Evolutionary conservation across 768 basidiomycete genomes (phyloP).

Genomic region (button mushroom (Agaricus bisporus)): DNA sequence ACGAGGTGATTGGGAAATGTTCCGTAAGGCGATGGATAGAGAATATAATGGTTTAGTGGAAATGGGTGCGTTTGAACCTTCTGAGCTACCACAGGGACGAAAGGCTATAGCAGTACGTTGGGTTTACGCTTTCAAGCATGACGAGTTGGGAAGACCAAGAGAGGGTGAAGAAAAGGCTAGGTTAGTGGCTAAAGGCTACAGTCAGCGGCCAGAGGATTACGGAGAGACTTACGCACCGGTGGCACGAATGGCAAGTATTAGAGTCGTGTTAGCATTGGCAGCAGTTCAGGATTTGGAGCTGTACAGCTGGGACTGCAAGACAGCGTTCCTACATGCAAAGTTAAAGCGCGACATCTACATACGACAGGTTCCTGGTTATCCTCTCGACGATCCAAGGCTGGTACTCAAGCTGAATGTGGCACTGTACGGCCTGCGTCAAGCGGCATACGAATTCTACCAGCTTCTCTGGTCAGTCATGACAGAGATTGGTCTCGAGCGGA

Average conservation of each 20-base stretch:
- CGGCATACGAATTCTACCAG: conserved; percentile 4
- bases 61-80: conserved; percentile 21
- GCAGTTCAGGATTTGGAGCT: conserved; percentile 12
- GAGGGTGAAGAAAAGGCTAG: conserved; percentile 16
- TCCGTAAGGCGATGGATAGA: conserved; percentile 18
- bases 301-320: conserved; percentile 14
- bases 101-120: not conserved
- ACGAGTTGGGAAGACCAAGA: not conserved
- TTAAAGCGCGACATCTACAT: conserved; percentile 11
- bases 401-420: not conserved
- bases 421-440: conserved; percentile 4
- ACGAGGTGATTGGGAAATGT: conserved; percentile 6
- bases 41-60: conserved; percentile 17
- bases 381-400: not conserved
- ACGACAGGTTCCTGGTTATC: conserved; percentile 6
- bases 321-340: conserved; percentile 17
- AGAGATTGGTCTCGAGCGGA: not conserved
- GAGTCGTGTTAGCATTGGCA: conserved; percentile 19
- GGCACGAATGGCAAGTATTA: conserved; percentile 17
- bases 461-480: not conserved
- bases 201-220: conserved; percentile 31
- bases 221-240: conserved; percentile 27
- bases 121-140: conserved; percentile 7
- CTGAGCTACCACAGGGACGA: conserved; percentile 3
- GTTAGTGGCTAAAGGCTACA: conserved; percentile 33